Evolutionary conservation across 1,139 yeast genomes (phyloP).

Genomic region (Blastobotrys malaysiensis): DNA sequence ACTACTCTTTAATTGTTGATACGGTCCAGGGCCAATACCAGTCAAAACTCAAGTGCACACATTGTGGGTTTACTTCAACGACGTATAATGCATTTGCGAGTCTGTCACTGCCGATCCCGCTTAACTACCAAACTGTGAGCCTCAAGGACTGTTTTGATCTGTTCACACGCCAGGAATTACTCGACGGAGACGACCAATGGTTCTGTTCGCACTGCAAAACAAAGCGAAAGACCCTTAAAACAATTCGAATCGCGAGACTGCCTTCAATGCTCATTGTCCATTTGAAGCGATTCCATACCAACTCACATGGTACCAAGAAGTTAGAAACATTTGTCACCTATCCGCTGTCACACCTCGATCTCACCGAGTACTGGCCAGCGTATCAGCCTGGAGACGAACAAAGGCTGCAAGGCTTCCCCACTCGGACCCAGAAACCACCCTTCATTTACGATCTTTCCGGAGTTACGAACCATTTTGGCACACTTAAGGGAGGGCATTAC

Average conservation of each 20-base stretch:
- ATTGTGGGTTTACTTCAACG: slow-evolving; percentile 75
- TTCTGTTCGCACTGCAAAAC: slow-evolving; percentile 75
- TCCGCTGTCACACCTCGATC: slow-evolving; percentile 54
- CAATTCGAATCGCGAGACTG: slow-evolving; percentile 60
- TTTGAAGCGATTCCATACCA: slow-evolving; percentile 60
- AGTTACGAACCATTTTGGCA: slow-evolving; percentile 85
- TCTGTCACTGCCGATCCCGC: slow-evolving; percentile 68
- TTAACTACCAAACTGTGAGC: slow-evolving; percentile 33
- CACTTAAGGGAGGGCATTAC: slow-evolving; percentile 84
- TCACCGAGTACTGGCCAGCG: slow-evolving; percentile 76
- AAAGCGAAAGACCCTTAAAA: slow-evolving; percentile 62
- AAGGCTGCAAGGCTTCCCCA: slow-evolving; percentile 44
- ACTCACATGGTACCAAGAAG: slow-evolving; percentile 41
- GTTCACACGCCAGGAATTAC: slow-evolving; percentile 59
- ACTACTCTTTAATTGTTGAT: slow-evolving; percentile 80
- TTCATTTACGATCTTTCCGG: slow-evolving; percentile 73
- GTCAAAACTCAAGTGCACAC: slow-evolving; percentile 69
- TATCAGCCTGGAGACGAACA: slow-evolving; percentile 29
- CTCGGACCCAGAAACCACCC: slow-evolving; percentile 74
- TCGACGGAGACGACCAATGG: slow-evolving; percentile 87
- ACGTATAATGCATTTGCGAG: slow-evolving; percentile 81
- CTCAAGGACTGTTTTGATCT: slow-evolving; percentile 64
- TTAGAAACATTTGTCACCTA: slow-evolving; percentile 58
- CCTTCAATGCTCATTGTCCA: slow-evolving; percentile 72
- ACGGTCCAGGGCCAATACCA: slow-evolving; percentile 88